Percentiles rank a stretch among this genome's conserved stretches.
Conservation (phyloP, 805 yeast species). For the Suhomyces vadensis region DNA sequence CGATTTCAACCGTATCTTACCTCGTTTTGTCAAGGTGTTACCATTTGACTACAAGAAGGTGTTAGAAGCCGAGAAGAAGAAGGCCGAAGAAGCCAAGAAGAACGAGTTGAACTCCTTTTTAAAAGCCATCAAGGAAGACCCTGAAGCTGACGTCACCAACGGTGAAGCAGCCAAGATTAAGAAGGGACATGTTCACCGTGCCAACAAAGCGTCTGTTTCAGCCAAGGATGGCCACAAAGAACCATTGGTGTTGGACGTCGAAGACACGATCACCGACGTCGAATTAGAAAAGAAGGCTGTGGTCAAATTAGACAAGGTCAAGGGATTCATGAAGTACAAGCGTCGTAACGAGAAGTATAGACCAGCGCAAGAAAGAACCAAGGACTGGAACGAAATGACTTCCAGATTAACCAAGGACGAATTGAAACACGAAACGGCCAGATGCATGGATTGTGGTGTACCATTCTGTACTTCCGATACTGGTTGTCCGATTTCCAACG, state of each 20-base stretch:
- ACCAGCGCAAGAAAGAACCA: conserved; percentile 68
- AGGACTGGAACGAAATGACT: conserved; percentile 92
- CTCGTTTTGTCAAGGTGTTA: conserved; percentile 88
- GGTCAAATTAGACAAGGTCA: conserved; percentile 69
- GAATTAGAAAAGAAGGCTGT: conserved; percentile 63
- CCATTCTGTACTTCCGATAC: conserved; percentile 98
- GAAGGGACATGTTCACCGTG: conserved; percentile 46
- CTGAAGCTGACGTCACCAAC: conserved; percentile 82
- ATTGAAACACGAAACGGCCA: conserved; percentile 86
- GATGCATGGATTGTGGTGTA: conserved; percentile 99
- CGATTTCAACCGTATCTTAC: conserved; percentile 86
- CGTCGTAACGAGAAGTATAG: conserved; percentile 87
- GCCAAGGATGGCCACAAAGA: conserved; percentile 46
- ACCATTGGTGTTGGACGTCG: conserved; percentile 86
- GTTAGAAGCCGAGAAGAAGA: conserved; percentile 70
- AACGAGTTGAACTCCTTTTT: conserved; percentile 66
- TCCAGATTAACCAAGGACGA: conserved; percentile 81
- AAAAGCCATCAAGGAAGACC: conserved; percentile 75
- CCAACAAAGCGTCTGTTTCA: conserved; percentile 22
- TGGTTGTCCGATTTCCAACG: conserved; percentile 96
- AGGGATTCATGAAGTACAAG: conserved; percentile 93
- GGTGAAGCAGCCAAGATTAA: conserved; percentile 74
- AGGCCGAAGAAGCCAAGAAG: conserved; percentile 62
- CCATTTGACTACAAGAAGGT: conserved; percentile 92
- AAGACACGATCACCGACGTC: conserved; percentile 79